Evolutionary conservation across 768 basidiomycete species (phyloP), one percentile per base, ranked within the genome.

Genomic region (Pulveroboletus ravenelii): DNA sequence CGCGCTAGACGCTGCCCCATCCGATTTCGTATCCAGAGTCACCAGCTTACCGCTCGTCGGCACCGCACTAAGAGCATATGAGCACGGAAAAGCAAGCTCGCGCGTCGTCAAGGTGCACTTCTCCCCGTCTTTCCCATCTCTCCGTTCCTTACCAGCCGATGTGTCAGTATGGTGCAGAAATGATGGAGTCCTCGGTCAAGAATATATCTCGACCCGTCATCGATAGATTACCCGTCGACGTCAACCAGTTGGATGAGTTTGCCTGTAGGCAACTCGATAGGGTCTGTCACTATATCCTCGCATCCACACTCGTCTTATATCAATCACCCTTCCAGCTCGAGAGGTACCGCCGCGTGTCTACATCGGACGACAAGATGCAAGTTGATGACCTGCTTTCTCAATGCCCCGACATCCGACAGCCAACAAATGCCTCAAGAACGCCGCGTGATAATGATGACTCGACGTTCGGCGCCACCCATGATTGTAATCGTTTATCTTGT

Each of bases 201-300:
- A 78, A 83, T 15, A 82, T 93, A 36, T 88, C 89, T 25, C 76
- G 83, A 15, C 90, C 90, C 25, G 90, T 91, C 42, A 85, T 92
- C 45, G 80, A 87, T 50, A 78, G 85, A 25, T 74, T 93, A 0
- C 87, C 89, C 10, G 85, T 88, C 42, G 78, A 76, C 51, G 83
- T 87, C 25, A 80, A 77, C 53, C 81, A 84, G 59, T 70, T 93
- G 13, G 92, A 93, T 54, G 89, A 90, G 52, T 93, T 93, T 67
- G 91, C 92, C 2, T 90, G 88, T 63, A 77, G 89, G 51, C 90
- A 93, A 64, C 76, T 94, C 36, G 90, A 93, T 69, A 77, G 82
- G 65, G 87, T 93, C 55, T 61, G 85, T 45, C 42, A 27, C 30
- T 32, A n/a, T 14, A 7, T 5, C 36, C 10, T 10, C 6, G 3